Percentiles rank a stretch among this genome's conserved stretches.
Evolutionary conservation across 495 filamentous ascomycete species (phyloP).

Genomic region (Podospora australis): DNA sequence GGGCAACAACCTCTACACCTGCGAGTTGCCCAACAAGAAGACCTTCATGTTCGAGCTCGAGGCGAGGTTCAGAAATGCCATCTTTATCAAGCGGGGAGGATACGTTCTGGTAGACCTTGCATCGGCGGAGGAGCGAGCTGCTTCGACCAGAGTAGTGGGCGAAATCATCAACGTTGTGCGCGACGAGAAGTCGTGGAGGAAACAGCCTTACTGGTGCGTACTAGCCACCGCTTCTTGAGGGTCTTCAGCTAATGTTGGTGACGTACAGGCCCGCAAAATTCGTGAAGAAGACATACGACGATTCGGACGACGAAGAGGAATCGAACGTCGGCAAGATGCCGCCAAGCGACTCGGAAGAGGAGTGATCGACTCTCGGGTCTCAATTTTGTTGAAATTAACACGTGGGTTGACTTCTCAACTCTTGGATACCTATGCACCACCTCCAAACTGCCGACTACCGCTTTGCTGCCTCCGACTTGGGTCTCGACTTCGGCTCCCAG

Average conservation of each 20-base stretch:
- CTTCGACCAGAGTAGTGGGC: conserved; percentile 73
- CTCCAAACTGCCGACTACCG: conserved; percentile 5
- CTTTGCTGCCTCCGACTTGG: conserved; percentile 21
- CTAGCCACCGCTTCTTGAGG: neutral
- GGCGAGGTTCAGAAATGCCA: conserved; percentile 74
- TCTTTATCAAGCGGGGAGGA: conserved; percentile 83
- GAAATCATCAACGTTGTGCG: conserved; percentile 90
- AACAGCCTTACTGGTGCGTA: conserved; percentile 77
- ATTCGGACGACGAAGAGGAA: conserved; percentile 61
- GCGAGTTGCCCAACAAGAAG: conserved; percentile 52
- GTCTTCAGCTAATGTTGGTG: conserved; percentile 1
- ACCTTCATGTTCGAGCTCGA: conserved; percentile 69
- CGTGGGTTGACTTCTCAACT: no score
- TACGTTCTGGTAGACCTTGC: conserved; percentile 77
- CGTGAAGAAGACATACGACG: conserved; percentile 50
- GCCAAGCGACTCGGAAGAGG: conserved; percentile 59
- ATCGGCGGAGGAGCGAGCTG: conserved; percentile 52
- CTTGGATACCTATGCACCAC: neutral
- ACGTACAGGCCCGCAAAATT: conserved; percentile 74
- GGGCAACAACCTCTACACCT: conserved; percentile 81
- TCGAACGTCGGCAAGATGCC: conserved; percentile 79
- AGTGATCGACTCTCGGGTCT: no score
- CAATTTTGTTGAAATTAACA: no score
- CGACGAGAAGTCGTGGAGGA: conserved; percentile 88
- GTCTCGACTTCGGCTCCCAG: conserved; percentile 13